phyloP scores from a whole-genome alignment of 306 rosid genomes.

The Cucumis cinereus region DNA sequence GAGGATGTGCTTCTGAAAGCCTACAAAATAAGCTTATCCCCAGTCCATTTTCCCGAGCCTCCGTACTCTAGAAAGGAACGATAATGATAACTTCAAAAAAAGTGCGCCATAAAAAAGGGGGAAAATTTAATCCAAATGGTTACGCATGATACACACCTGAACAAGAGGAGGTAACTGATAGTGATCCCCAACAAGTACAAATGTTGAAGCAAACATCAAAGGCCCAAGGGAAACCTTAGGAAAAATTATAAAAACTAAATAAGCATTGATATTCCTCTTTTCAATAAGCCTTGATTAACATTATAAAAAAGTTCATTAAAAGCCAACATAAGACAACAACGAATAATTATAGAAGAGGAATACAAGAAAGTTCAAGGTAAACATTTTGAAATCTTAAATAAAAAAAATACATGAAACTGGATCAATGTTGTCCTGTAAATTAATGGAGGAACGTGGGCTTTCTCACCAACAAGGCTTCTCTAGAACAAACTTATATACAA shows the following conservation, averaged over 20 bases:
- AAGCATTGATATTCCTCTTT: background rate
- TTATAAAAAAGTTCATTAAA: background rate
- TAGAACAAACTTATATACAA: no score
- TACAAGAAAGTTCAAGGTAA: background rate
- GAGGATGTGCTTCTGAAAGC: slow-evolving; percentile 93
- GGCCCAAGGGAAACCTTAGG: slow-evolving; percentile 91
- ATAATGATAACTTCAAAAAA: background rate
- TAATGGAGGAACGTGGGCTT: background rate
- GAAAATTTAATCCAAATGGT: background rate
- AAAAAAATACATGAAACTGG: background rate
- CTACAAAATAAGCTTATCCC: slow-evolving; percentile 82
- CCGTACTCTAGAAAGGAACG: slow-evolving; percentile 46
- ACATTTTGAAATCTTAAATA: background rate
- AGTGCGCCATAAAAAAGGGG: background rate
- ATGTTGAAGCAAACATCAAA: slow-evolving; percentile 64
- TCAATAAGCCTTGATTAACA: background rate
- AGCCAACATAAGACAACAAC: background rate
- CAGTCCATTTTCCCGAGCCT: slow-evolving; percentile 93
- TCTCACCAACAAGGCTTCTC: no score
- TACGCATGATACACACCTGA: slow-evolving; percentile 31
- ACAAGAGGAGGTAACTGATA: slow-evolving; percentile 95
- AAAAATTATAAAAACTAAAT: slow-evolving; percentile 8
- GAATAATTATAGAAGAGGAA: background rate
- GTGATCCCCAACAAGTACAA: slow-evolving; percentile 95
- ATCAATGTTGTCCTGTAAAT: background rate